Conservation (phyloP, 1,284 basidiomycete genomes). For the Pyrrhoderma noxium region DNA sequence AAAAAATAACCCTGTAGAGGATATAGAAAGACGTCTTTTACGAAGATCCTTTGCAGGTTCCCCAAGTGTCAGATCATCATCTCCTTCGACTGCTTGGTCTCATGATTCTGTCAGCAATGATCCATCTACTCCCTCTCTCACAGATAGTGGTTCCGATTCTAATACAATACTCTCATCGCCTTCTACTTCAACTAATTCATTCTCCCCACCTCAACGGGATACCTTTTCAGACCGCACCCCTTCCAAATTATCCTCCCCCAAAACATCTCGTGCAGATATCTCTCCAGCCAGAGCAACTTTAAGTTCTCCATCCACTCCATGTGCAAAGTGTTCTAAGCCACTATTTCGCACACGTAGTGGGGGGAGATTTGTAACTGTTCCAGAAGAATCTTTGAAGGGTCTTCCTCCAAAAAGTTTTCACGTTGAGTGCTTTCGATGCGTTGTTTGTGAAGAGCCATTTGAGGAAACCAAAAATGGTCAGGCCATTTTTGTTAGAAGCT, state of each 20-base stretch:
- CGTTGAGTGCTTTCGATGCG: constrained; percentile 64
- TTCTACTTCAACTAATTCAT: constrained; percentile 45
- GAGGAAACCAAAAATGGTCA: constrained; percentile 53
- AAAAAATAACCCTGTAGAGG: constrained; percentile 8
- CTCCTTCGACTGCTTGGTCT: constrained; percentile 7
- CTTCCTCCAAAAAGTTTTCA: constrained; percentile 55
- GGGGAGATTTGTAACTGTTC: constrained; percentile 61
- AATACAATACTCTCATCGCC: constrained; percentile 47
- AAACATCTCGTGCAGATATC: constrained; percentile 9
- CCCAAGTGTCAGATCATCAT: constrained; percentile 6
- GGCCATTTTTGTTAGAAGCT: constrained; percentile 58
- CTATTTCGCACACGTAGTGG: constrained; percentile 50
- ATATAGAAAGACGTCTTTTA: constrained; percentile 10
- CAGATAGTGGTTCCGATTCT: constrained; percentile 49
- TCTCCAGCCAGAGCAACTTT: constrained; percentile 26
- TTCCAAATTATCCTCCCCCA: constrained; percentile 1
- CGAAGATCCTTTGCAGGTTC: constrained; percentile 6
- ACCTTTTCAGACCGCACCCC: constrained; percentile 13
- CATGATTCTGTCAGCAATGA: constrained; percentile 25
- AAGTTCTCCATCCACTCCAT: constrained; percentile 23
- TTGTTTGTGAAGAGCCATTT: constrained; percentile 55
- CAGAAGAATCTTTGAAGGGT: constrained; percentile 39
- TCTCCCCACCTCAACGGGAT: constrained; percentile 24
- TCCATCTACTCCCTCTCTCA: constrained; percentile 51
- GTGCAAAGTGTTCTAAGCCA: constrained; percentile 49